Percentiles rank a stretch among this genome's conserved stretches.
Evolutionary conservation across 2,329 filamentous ascomycete species (phyloP).

Genomic region (Xylaria sp.): DNA sequence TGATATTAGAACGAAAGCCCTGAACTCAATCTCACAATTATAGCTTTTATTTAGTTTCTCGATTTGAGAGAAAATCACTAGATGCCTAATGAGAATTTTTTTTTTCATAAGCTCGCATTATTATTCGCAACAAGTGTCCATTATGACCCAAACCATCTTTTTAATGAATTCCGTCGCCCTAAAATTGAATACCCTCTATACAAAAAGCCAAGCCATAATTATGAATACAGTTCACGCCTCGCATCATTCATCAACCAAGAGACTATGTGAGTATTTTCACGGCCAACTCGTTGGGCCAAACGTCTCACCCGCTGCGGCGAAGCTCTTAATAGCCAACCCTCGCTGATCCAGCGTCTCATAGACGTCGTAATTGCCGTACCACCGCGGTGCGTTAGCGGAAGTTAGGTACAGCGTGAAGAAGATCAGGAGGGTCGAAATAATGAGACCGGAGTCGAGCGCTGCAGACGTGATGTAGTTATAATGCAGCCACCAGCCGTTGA

Average conservation of each 20-base stretch:
- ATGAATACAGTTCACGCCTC: background rate
- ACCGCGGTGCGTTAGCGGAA: conserved; percentile 62
- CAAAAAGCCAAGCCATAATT: background rate
- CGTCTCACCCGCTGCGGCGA: conserved; percentile 55
- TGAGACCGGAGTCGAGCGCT: conserved; percentile 74
- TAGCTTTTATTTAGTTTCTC: background rate
- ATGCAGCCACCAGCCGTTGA: conserved; percentile 78
- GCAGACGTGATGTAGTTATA: conserved; percentile 82
- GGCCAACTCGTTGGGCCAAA: conserved; percentile 64
- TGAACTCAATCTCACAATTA: background rate
- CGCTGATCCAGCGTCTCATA: conserved; percentile 59
- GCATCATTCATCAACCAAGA: background rate
- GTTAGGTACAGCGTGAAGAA: conserved; percentile 75
- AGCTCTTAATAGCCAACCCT: conserved; percentile 55
- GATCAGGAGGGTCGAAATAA: conserved; percentile 73
- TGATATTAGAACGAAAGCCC: background rate
- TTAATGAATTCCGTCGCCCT: background rate
- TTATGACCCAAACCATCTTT: background rate
- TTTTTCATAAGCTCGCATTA: background rate
- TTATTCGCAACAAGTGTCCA: background rate
- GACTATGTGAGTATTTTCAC: conserved; percentile 40
- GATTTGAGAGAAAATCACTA: background rate
- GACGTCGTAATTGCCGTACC: conserved; percentile 69
- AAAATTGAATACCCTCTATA: background rate
- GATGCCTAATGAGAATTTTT: background rate